phyloP scores from a whole-genome alignment of 306 rosid species.

The Gastrolobium villosum region DNA sequence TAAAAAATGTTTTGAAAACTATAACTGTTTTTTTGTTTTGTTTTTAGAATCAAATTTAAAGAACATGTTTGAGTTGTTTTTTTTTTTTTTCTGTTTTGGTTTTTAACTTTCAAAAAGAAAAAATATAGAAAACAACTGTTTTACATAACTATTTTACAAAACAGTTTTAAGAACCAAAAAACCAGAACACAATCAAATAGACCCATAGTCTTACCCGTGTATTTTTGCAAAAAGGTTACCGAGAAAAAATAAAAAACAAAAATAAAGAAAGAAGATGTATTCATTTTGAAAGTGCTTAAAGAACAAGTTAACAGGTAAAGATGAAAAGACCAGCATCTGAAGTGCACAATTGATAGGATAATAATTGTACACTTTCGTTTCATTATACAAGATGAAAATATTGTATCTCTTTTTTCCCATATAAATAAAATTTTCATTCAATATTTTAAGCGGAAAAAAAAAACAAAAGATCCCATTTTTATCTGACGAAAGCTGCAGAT shows the following conservation, averaged over 20 bases:
- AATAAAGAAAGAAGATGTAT: constrained; percentile 1
- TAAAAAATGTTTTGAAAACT: too few species aligned
- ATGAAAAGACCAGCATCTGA: not conserved
- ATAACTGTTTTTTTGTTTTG: too few species aligned
- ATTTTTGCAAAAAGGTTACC: too few species aligned
- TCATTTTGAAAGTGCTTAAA: not conserved
- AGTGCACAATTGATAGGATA: not conserved
- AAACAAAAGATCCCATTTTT: not conserved
- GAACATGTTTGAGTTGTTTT: too few species aligned
- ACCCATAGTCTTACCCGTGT: too few species aligned
- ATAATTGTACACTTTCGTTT: not conserved
- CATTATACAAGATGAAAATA: not conserved
- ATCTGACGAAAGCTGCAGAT: not conserved
- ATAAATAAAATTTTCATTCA: not conserved
- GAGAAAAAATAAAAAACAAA: not conserved
- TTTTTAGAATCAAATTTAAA: too few species aligned
- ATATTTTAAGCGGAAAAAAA: not conserved
- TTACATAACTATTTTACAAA: too few species aligned
- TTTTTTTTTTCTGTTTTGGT: too few species aligned
- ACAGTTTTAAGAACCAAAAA: too few species aligned
- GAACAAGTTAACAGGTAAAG: not conserved
- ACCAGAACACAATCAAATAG: too few species aligned
- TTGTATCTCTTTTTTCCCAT: not conserved
- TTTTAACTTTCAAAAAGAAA: too few species aligned
- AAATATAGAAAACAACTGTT: too few species aligned